These are phyloP conservation scores for Lyophyllum atratum DNA, from an alignment of 768 basidiomycete species.

Conservation along the genomic window DNA sequence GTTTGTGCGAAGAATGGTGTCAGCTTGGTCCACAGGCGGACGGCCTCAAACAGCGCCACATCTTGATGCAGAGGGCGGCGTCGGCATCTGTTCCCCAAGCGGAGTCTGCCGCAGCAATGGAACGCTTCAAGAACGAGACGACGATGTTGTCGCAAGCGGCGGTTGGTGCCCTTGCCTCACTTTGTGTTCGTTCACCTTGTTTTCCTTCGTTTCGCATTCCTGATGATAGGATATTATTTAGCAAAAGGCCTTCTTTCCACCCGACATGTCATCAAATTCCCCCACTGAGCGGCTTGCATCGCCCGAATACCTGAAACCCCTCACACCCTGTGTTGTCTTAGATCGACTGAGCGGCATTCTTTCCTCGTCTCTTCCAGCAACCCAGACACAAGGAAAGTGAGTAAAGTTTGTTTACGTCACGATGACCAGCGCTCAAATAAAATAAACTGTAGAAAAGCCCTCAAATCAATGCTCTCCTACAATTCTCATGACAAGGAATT, in stretches of 20 bases:
- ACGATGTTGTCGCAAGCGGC: constrained; percentile 76
- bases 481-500: constrained; percentile 56
- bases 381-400: constrained; percentile 66
- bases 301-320: constrained; percentile 52
- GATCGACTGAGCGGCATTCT: constrained; percentile 74
- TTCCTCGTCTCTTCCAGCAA: constrained; percentile 52
- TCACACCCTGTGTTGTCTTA: constrained; percentile 53
- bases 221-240: constrained; percentile 31
- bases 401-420: constrained; percentile 26
- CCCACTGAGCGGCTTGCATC: constrained; percentile 55
- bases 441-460: constrained; percentile 60
- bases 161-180: constrained; percentile 82
- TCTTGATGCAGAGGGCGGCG: constrained; percentile 71
- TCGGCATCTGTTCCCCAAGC: constrained; percentile 56
- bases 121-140: constrained; percentile 72
- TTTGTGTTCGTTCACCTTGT: constrained; percentile 65
- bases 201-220: not conserved
- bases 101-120: constrained; percentile 50
- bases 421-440: constrained; percentile 8
- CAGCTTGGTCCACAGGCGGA: constrained; percentile 79
- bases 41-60: constrained; percentile 65
- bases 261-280: constrained; percentile 58
- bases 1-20: constrained; percentile 93
- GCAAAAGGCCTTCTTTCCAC: constrained; percentile 79
- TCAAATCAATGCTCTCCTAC: constrained; percentile 67